Percentiles rank a stretch among this genome's conserved stretches.
phyloP scores from a whole-genome alignment of 257 asterid genomes.

The Eucommia ulmoides region DNA sequence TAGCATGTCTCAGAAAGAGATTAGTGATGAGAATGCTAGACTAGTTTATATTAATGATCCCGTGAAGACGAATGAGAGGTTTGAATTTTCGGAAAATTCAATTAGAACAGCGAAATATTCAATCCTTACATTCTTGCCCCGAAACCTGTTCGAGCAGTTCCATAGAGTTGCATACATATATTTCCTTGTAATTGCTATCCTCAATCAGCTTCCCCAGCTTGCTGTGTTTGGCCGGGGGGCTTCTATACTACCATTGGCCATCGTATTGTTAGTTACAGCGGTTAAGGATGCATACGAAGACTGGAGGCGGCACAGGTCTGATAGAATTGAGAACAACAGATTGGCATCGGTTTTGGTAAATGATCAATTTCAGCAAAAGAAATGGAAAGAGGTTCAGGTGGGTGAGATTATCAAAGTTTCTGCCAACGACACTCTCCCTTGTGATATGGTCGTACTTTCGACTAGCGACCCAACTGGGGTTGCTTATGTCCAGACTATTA shows the following conservation, averaged over 20 bases:
- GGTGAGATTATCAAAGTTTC: constrained; percentile 71
- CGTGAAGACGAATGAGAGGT: constrained; percentile 45
- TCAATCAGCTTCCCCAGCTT: constrained; percentile 93
- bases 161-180: constrained; percentile 91
- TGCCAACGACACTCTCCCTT: constrained; percentile 69
- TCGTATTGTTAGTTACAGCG: constrained; percentile 86
- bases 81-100: constrained; percentile 62
- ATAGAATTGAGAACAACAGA: constrained; percentile 75
- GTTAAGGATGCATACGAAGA: constrained; percentile 90
- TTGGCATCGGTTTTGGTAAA: constrained; percentile 48
- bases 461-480: constrained; percentile 89
- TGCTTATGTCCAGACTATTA: constrained; percentile 77
- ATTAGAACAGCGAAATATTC: constrained; percentile 71
- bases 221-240: constrained; percentile 96
- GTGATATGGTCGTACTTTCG: constrained; percentile 90
- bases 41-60: constrained; percentile 65
- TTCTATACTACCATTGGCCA: constrained; percentile 74
- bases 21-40: constrained; percentile 83
- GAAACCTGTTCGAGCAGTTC: constrained; percentile 88
- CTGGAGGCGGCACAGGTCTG: constrained; percentile 79
- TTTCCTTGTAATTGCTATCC: constrained; percentile 83
- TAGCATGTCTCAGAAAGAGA: constrained; percentile 65
- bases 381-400: constrained; percentile 72
- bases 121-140: constrained; percentile 74
- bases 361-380: constrained; percentile 45